Conservation (phyloP, 352 stramenopile genomes). For the Phytophthora litchii region DNA sequence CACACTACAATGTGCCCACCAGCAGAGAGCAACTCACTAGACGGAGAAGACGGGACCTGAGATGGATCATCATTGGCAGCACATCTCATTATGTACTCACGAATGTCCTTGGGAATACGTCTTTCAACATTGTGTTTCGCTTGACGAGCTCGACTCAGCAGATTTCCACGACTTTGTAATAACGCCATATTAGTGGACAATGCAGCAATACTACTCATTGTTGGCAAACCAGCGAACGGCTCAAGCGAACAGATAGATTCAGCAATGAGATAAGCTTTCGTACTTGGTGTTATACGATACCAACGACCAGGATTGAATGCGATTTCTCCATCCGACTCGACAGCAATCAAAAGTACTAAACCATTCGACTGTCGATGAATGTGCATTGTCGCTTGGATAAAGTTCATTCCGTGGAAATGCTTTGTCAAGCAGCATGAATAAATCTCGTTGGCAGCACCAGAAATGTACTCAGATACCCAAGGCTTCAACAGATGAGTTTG, state of each 20-base stretch:
- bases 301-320: conserved; percentile 77
- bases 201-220: conserved; percentile 32
- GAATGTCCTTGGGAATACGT: conserved; percentile 62
- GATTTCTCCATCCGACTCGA: conserved; percentile 71
- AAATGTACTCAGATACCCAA: conserved; percentile 83
- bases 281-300: conserved; percentile 55
- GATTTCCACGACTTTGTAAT: conserved; percentile 43
- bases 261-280: conserved; percentile 78
- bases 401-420: conserved; percentile 74
- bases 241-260: conserved; percentile 66
- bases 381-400: conserved; percentile 68
- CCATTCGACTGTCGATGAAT: conserved; percentile 78
- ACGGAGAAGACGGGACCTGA: conserved; percentile 46
- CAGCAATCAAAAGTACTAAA: conserved; percentile 74
- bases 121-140: conserved; percentile 79
- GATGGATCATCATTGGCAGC: conserved; percentile 36
- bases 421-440: conserved; percentile 66
- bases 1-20: conserved; percentile 85
- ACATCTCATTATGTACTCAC: conserved; percentile 62
- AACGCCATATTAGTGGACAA: conserved; percentile 42
- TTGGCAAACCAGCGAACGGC: conserved; percentile 40
- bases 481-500: conserved; percentile 34
- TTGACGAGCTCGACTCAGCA: conserved; percentile 55
- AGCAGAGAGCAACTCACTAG: conserved; percentile 41
- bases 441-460: conserved; percentile 81